Conservation (phyloP, 371 early-diverging fungal genomes). For the Neoconidiobolus thromboides region DNA sequence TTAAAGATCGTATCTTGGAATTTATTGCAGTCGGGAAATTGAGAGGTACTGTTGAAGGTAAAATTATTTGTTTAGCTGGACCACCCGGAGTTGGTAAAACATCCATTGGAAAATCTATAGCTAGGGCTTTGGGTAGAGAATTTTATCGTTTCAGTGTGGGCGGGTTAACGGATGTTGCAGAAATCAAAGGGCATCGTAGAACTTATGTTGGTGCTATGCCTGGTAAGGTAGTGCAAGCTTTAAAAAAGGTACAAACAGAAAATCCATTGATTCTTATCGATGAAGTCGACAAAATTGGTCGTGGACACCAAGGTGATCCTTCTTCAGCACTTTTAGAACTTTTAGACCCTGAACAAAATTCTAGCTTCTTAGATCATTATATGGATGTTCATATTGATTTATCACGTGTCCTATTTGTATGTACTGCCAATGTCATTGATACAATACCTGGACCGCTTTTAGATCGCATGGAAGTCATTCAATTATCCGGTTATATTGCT, state of each 20-base stretch:
- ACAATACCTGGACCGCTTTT: conserved; percentile 91
- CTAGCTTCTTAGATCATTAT: conserved; percentile 91
- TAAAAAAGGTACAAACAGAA: conserved; percentile 92
- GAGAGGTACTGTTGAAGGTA: conserved; percentile 85
- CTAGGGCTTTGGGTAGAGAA: conserved; percentile 79
- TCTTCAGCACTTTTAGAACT: conserved; percentile 89
- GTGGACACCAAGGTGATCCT: conserved; percentile 91
- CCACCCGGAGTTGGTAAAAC: conserved; percentile 97
- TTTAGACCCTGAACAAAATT: conserved; percentile 93
- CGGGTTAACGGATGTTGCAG: conserved; percentile 91
- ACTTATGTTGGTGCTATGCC: conserved; percentile 99
- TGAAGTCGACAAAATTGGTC: conserved; percentile 94
- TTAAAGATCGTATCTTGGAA: conserved; percentile 94
- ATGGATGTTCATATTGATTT: conserved; percentile 95
- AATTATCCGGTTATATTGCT: conserved; percentile 85
- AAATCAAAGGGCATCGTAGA: conserved; percentile 95
- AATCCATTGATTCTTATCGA: conserved; percentile 94
- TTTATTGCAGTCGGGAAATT: conserved; percentile 96
- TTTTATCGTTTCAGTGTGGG: conserved; percentile 94
- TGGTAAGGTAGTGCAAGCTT: conserved; percentile 94
- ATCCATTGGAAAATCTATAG: conserved; percentile 91
- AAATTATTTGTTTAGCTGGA: conserved; percentile 88
- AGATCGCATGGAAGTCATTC: conserved; percentile 95
- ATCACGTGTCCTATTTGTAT: conserved; percentile 90
- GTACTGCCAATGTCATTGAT: conserved; percentile 89